Conservation (phyloP, 768 basidiomycete species). For the Suillus subaureus region DNA sequence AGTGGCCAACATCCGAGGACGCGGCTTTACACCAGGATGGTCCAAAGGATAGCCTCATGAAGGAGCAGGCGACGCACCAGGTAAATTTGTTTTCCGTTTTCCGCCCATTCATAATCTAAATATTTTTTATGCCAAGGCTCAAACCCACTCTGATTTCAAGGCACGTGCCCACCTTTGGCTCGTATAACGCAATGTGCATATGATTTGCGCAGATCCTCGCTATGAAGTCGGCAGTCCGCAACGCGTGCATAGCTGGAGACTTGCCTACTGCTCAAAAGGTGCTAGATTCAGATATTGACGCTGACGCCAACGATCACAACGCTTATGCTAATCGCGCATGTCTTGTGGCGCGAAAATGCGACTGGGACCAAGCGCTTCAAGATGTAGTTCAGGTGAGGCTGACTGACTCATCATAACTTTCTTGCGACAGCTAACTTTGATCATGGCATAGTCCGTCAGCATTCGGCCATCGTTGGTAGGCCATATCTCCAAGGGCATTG, state of each 20-base stretch:
- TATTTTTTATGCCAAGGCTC: neutral
- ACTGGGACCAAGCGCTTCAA: neutral
- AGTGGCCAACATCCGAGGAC: neutral
- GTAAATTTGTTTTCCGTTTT: neutral
- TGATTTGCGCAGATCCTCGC: neutral
- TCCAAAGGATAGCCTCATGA: neutral
- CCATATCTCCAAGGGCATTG: neutral
- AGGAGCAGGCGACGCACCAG: neutral
- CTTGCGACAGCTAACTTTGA: neutral
- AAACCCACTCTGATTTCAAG: neutral
- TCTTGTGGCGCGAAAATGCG: neutral
- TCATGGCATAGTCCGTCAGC: neutral
- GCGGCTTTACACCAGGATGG: neutral
- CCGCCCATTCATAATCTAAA: neutral
- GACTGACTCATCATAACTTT: neutral
- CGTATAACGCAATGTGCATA: neutral
- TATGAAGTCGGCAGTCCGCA: neutral
- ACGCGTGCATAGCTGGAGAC: neutral
- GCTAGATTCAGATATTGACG: neutral
- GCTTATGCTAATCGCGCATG: neutral
- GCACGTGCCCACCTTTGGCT: neutral
- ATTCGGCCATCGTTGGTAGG: neutral
- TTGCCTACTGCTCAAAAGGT: neutral
- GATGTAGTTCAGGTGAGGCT: neutral
- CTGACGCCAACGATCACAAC: neutral